Evolutionary conservation across 2,329 filamentous ascomycete species (phyloP), one percentile per base, ranked within the genome.

Genomic region (Helicocarpus griseus): DNA sequence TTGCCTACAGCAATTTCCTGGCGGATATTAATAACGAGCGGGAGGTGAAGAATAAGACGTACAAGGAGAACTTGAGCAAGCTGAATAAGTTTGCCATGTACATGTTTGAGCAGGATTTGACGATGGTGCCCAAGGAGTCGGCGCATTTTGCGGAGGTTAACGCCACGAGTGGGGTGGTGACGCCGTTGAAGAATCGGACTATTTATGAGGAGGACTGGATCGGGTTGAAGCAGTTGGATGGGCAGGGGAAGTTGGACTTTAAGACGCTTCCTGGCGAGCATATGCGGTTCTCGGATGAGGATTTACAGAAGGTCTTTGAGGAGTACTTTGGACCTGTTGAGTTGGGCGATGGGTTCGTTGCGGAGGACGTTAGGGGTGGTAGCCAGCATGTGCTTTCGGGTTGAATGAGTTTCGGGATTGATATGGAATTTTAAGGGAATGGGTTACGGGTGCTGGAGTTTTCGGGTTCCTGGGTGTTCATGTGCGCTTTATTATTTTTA

Each of bases 1-100:
- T 97, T 19, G 80, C 83, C 58, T 67, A 81, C 64, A 93, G 87
- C 61, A 91, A 90, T 66, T 96, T 94, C 69, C 75, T 98, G 7
- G 93, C 91, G 8, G 91, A 97, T 65, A 85, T 97, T 71, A 98
- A 98, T 71, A 97, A 97, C 67, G 93, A 98, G 78, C 79, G 90
- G 9, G 62, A 51, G 19, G 55, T 73, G 50, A 95, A 94, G 79
- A 95, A 89, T 62, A 62, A 69, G 33, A 77, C 72, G 11, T 98
- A 97, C 68, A 82, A 78, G 64, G 69, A 78, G 60, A 86, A 91
- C 63, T 59, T 98, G 45, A 77, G 77, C 6, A 69, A 63, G 31
- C 66, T 98, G 64, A 80, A 86, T 61, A 85, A 85, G 60, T 86
- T 97, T 57, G 88, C 87, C 56, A 87, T 97, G 86, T 89, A 87